Evolutionary conservation across 352 stramenopile genomes (phyloP), one percentile per base, ranked within the genome.

Genomic region (Phytopythium cucurbitacearum): DNA sequence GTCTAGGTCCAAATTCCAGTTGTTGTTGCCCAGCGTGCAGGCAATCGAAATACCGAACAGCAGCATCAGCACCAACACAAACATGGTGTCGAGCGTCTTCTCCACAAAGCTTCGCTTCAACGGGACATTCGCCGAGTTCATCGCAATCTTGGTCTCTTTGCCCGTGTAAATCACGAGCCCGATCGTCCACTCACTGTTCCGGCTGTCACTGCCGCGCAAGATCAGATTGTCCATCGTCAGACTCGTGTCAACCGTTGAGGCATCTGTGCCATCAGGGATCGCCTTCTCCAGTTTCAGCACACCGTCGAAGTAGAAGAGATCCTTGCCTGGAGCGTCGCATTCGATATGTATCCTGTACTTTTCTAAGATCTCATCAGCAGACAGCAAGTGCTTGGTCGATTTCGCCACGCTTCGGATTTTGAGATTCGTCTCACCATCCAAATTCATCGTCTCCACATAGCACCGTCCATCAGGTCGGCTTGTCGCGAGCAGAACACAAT

Each of bases 171-270:
- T 84, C 15, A 92, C 84, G 8, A 94, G 68, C 34, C 76, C 86
- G 48, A 94, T 79, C 7, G 80, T 89, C 86, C 86, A 96, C 56
- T 91, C 82, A 5, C 83, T 71, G 33, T 92, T 96, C 39, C 85
- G 81, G 40, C 85, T 92, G 45, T 93, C 85, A 57, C 80, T 91
- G 7, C 86, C 86, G 44, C 86, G 85, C 40, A 94, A 47, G 50
- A 96, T 85, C 51, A 96, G 64, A 50, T 96, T 96, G 46, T 94
- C 83, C 76, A 94, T 95, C 2, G 68, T 87, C 53, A 94, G 67
- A 71, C 81, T 94, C 15, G 74, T 76, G 48, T 76, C 64, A 1
- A 49, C 48, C 7, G 71, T 71, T 40, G 73, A 61, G 4, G 43
- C 45, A n/a, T 67, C 54, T 32, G 62, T 51, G 28, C 47, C 40